Percentiles rank a stretch among this genome's conserved stretches.
phyloP scores from a whole-genome alignment of 768 basidiomycete species.

The Cyathus striatus region DNA sequence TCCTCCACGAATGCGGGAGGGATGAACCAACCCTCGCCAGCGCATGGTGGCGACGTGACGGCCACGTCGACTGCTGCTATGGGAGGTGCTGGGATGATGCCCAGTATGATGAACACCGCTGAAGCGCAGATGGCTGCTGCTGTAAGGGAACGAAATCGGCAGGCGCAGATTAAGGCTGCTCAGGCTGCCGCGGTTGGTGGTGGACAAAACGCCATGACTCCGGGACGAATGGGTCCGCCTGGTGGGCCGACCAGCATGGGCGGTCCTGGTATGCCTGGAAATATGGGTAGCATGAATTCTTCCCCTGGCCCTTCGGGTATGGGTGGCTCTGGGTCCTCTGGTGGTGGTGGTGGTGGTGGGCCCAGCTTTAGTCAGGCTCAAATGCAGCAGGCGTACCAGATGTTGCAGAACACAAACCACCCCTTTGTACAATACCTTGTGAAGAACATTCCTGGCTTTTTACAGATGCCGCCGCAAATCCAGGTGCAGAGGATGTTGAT shows the following conservation, averaged over 20 bases:
- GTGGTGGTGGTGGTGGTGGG: conserved; percentile 8
- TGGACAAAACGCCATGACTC: too few species aligned
- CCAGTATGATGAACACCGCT: too few species aligned
- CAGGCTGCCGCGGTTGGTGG: too few species aligned
- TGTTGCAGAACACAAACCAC: conserved; percentile 53
- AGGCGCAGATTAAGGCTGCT: too few species aligned
- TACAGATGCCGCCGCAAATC: conserved; percentile 39
- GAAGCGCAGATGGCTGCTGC: too few species aligned
- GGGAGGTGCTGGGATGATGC: too few species aligned
- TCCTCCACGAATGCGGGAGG: background rate
- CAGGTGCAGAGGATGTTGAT: conserved; percentile 58
- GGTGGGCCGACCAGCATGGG: too few species aligned
- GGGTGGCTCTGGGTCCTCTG: background rate
- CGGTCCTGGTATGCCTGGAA: conserved; percentile 4
- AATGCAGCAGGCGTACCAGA: conserved; percentile 35
- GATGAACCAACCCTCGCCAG: background rate
- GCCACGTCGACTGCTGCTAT: too few species aligned
- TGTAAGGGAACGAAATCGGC: too few species aligned
- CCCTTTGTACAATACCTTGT: conserved; percentile 55
- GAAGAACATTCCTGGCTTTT: conserved; percentile 48
- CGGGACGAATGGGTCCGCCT: too few species aligned
- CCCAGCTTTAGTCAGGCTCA: conserved; percentile 7
- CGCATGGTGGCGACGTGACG: too few species aligned
- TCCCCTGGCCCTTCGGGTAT: conserved; percentile 13
- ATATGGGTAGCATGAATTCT: conserved; percentile 6